A percentile compares a stretch with the other conserved stretches of the same genome.
phyloP scores from a whole-genome alignment of 2,329 filamentous ascomycete genomes.

The Rugonectria rugulosa region DNA sequence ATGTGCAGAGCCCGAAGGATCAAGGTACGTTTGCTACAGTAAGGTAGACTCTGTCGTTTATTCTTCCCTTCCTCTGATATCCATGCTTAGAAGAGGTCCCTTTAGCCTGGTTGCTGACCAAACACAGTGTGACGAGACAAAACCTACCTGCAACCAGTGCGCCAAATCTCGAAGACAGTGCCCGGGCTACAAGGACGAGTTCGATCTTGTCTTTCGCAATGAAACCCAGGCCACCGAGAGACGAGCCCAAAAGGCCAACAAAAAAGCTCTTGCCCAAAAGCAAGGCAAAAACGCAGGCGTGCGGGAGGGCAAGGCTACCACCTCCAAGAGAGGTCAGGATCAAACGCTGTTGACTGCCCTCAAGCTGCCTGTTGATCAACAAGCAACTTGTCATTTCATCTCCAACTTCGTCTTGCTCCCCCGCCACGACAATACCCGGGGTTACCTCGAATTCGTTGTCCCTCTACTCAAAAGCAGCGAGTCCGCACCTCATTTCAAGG shows the following conservation, averaged over 20 bases:
- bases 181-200: constrained; percentile 74
- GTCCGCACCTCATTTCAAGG: constrained; percentile 56
- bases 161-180: constrained; percentile 69
- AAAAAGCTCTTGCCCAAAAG: constrained; percentile 53
- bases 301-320: constrained; percentile 18
- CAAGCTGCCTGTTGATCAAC: constrained; percentile 58
- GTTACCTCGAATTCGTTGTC: constrained; percentile 66
- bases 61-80: not conserved
- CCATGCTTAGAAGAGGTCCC: not conserved
- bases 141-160: constrained; percentile 71
- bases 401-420: constrained; percentile 67
- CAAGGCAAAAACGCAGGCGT: constrained; percentile 35
- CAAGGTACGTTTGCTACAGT: constrained; percentile 61
- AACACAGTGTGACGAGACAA: constrained; percentile 70
- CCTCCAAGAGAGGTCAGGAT: constrained; percentile 30
- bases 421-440: constrained; percentile 56
- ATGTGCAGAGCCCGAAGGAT: constrained; percentile 78
- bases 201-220: constrained; percentile 76
- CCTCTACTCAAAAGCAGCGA: constrained; percentile 59
- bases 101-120: constrained; percentile 19
- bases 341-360: constrained; percentile 44
- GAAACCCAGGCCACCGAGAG: constrained; percentile 74
- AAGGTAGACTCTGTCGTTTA: not conserved
- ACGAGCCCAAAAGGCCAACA: constrained; percentile 64
- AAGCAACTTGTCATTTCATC: constrained; percentile 66